These are phyloP conservation scores for Magnaporthiopsis rhizophila DNA, from an alignment of 2,329 filamentous ascomycete genomes.

Conservation along the genomic window DNA sequence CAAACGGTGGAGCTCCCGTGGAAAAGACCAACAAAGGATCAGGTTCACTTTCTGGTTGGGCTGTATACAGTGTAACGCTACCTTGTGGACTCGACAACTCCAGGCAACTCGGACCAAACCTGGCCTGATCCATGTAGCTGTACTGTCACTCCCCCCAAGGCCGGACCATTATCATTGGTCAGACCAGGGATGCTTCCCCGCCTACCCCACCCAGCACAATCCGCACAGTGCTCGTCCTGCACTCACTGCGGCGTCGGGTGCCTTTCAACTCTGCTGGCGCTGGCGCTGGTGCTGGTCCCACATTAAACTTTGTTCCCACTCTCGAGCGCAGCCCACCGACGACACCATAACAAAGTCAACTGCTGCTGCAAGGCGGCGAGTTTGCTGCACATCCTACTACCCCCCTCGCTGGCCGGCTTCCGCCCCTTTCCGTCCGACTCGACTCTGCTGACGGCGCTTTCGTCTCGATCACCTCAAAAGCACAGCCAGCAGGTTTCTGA, in stretches of 20 bases:
- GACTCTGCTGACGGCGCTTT: not conserved
- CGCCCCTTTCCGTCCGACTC: not conserved
- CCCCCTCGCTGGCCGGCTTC: not conserved
- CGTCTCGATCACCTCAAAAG: not conserved
- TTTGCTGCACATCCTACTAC: not conserved
- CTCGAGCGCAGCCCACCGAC: not conserved
- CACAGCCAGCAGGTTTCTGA: not conserved
- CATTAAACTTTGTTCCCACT: conserved; percentile 9
- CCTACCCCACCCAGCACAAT: not conserved
- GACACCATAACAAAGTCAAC: not conserved
- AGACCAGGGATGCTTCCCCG: not conserved
- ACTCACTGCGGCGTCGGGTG: not conserved
- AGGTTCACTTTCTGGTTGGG: not conserved
- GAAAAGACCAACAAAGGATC: not conserved
- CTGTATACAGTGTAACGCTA: not conserved
- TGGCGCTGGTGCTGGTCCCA: conserved; percentile 3
- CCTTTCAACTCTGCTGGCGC: not conserved
- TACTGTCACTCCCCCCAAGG: not conserved
- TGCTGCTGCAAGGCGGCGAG: not conserved
- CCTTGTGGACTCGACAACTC: not conserved
- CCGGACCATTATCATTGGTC: not conserved
- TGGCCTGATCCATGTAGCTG: conserved; percentile 1
- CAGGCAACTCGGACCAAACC: not conserved
- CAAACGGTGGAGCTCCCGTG: not conserved
- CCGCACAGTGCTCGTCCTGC: not conserved